These are phyloP conservation scores for Chrysopogon serrulatus DNA, from an alignment of 176 grass and related monocot genomes.

Conservation along the genomic window DNA sequence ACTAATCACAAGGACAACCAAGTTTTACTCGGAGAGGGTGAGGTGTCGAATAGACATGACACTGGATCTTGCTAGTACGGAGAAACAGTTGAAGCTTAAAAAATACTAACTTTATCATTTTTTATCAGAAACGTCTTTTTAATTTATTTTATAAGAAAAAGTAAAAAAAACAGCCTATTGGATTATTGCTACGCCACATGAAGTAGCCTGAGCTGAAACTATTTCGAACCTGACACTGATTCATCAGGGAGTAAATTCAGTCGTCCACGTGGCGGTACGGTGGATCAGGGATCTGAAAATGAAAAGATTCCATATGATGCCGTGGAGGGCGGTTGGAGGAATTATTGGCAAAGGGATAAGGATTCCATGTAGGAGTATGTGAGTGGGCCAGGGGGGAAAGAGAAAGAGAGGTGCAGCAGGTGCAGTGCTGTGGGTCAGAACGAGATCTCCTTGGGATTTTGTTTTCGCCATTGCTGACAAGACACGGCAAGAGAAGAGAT, in stretches of 20 bases:
- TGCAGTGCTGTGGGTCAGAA: background rate
- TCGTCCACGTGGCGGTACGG: background rate
- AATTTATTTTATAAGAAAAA: too few relatives aligned
- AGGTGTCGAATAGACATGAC: background rate
- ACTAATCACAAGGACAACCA: background rate
- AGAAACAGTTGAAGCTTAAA: too few relatives aligned
- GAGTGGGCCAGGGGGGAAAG: background rate
- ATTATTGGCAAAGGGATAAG: slow-evolving; percentile 37
- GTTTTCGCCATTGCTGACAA: slow-evolving; percentile 11
- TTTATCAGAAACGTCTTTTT: too few relatives aligned
- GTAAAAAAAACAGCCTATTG: too few relatives aligned
- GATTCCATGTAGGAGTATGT: background rate
- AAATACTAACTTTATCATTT: too few relatives aligned
- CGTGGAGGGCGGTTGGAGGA: background rate
- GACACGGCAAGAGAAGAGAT: slow-evolving; percentile 27
- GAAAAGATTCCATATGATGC: background rate
- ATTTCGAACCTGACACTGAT: too few relatives aligned
- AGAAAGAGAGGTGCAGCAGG: background rate
- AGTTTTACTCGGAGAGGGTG: background rate
- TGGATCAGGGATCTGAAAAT: background rate
- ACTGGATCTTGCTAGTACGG: too few relatives aligned
- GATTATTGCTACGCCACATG: too few relatives aligned
- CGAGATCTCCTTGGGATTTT: background rate
- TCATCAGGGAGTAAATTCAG: too few relatives aligned
- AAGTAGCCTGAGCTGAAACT: too few relatives aligned